Conservation (phyloP, 192 early-diverging fungal genomes). For the Mortierella alpina region DNA sequence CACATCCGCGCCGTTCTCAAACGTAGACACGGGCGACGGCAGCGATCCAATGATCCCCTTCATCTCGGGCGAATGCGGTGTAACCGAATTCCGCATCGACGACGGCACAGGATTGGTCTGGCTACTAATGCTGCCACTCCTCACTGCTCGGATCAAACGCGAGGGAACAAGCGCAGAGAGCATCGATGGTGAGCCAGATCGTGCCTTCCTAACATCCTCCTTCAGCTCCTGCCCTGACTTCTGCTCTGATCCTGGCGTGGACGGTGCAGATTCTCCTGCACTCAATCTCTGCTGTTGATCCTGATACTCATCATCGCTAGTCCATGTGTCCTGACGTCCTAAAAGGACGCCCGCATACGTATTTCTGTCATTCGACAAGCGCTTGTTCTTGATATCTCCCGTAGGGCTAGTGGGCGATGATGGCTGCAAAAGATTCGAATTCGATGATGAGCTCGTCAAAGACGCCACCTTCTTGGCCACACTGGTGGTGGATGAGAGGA, state of each 20-base stretch:
- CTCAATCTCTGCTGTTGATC: slow-evolving; percentile 5
- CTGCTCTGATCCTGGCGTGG: no score
- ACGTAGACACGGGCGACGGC: slow-evolving; percentile 4
- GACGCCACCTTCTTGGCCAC: slow-evolving; percentile 45
- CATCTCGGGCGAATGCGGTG: slow-evolving; percentile 25
- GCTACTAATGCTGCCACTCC: slow-evolving; percentile 34
- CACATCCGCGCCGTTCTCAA: slow-evolving; percentile 3
- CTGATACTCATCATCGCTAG: slow-evolving; percentile 36
- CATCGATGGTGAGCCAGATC: slow-evolving; percentile 41
- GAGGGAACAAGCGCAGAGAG: slow-evolving; percentile 44
- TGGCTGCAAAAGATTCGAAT: slow-evolving; percentile 25
- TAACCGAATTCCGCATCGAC: not conserved
- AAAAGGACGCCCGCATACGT: slow-evolving; percentile 12
- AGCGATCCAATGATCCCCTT: slow-evolving; percentile 1
- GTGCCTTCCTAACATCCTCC: slow-evolving; percentile 15
- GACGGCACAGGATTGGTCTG: not conserved
- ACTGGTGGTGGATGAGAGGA: slow-evolving; percentile 29
- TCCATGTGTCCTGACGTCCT: slow-evolving; percentile 13
- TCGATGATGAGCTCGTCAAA: slow-evolving; percentile 26
- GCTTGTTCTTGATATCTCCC: slow-evolving; percentile 27
- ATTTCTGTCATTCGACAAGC: slow-evolving; percentile 9
- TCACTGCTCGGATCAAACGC: slow-evolving; percentile 38
- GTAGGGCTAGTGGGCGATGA: slow-evolving; percentile 34
- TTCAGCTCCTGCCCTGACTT: slow-evolving; percentile 2
- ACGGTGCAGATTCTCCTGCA: not conserved